Evolutionary conservation across 2,329 filamentous ascomycete genomes (phyloP), one percentile per base, ranked within the genome.

Genomic region (Aspergillus melleus): DNA sequence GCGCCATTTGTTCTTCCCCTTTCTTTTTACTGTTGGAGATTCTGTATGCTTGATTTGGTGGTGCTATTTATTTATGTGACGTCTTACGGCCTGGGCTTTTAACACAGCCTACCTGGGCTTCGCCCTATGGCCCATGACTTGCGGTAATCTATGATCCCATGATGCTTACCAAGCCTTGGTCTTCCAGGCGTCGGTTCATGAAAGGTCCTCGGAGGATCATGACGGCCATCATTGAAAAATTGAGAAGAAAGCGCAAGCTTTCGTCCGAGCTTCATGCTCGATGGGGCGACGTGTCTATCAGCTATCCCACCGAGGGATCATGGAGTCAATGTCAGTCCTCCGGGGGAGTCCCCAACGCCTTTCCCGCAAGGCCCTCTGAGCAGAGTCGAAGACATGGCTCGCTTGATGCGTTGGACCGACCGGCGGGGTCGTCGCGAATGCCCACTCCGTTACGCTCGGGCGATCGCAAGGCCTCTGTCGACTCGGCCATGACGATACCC

Each of bases 221-320:
- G 72, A 66, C 70, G 44, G 65, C 62, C 44, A 62, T 75, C 39
- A 66, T 75, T 50, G 68, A 68, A 46, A 74, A 69, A 61, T 65
- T 76, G 54, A 66, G 73, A 54, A 66, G 66, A 59, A 76, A 74
- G 63, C 71, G 71, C 53, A 70, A 69, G 61, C 62, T 76, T 6
- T 74, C 74, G 3, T 74, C 74, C 1, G 70, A 75, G 32, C 61
- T 78, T 42, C 71, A 78, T 63, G 67, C 73, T 30, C 73, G 76
- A 62, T 79, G 75, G 72, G 77, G 77, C 4, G 77, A 79, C 64
- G 64, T 69, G 42, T 64, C 73, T 16, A 79, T 79, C 62, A 75
- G 72, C 24, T 73, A 73, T 64, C 77, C 77, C 22, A 77, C 68
- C 44, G 66, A 72, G 44, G 76, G 76, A 24, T 77, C 76, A n/a